Evolutionary conservation across 1,284 basidiomycete genomes (phyloP).

Genomic region (Ceratobasidium papillatum): DNA sequence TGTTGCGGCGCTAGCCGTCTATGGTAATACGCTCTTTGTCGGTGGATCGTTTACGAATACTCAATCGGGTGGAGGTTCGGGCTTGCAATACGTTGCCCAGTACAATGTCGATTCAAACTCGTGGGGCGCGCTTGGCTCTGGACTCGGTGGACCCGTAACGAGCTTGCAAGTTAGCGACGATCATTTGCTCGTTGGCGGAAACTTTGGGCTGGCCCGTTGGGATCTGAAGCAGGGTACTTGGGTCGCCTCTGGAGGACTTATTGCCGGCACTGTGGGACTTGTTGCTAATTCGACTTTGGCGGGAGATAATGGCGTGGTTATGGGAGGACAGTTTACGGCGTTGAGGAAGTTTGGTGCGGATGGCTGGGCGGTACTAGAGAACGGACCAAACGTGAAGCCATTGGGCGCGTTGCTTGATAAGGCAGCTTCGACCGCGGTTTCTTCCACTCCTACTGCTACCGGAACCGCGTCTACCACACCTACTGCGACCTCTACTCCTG

Average conservation of each 20-base stretch:
- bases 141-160: constrained; percentile 79
- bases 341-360: constrained; percentile 70
- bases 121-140: constrained; percentile 78
- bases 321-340: constrained; percentile 70
- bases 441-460: constrained; percentile 7
- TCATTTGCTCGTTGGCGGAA: constrained; percentile 74
- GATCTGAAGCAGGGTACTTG: constrained; percentile 70
- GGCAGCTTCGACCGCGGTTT: constrained; percentile 49
- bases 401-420: constrained; percentile 64
- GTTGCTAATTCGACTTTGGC: constrained; percentile 63
- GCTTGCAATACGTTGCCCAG: constrained; percentile 72
- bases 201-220: constrained; percentile 88
- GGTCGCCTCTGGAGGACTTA: constrained; percentile 76
- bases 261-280: constrained; percentile 79
- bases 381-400: constrained; percentile 65
- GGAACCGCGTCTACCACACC: constrained; percentile 49
- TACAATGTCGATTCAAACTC: constrained; percentile 75
- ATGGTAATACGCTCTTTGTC: constrained; percentile 74
- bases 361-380: constrained; percentile 75
- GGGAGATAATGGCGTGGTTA: constrained; percentile 44
- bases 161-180: constrained; percentile 63
- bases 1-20: constrained; percentile 68
- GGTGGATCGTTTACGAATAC: constrained; percentile 88
- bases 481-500: constrained; percentile 37
- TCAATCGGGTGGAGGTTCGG: constrained; percentile 60